phyloP scores from a whole-genome alignment of 169 alveolate genomes.

The Toxoplasma gondii region DNA sequence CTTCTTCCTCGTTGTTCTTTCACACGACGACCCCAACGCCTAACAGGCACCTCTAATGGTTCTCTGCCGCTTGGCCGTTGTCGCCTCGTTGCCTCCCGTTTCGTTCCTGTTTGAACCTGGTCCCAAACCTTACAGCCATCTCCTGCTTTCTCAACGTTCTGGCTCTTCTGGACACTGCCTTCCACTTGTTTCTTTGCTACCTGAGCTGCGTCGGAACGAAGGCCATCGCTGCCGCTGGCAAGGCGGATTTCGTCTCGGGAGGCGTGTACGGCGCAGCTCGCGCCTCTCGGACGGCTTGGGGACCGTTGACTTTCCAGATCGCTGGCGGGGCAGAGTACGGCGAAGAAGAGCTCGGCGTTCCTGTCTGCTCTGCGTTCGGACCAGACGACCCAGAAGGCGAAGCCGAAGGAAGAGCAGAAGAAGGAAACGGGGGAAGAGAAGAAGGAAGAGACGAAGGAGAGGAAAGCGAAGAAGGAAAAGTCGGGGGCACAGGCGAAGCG shows the following conservation, averaged over 20 bases:
- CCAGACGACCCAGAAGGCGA: background rate
- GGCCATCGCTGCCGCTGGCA: background rate
- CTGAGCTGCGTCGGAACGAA: constrained; percentile 28
- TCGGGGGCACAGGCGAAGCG: background rate
- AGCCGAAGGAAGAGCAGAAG: background rate
- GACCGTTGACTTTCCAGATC: background rate
- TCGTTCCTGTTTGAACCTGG: too few relatives aligned
- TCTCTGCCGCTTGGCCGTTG: too few relatives aligned
- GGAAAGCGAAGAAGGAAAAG: background rate
- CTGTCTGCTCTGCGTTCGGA: background rate
- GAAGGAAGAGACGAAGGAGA: too few relatives aligned
- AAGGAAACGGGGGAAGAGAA: background rate
- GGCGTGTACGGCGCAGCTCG: constrained; percentile 3
- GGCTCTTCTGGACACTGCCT: too few relatives aligned
- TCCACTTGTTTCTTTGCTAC: too few relatives aligned
- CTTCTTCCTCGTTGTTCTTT: too few relatives aligned
- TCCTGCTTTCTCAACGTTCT: background rate
- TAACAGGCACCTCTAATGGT: too few relatives aligned
- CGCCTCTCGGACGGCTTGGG: background rate
- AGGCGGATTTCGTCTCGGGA: background rate
- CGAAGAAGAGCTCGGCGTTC: background rate
- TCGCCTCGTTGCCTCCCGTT: too few relatives aligned
- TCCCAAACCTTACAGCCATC: too few relatives aligned
- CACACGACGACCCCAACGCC: too few relatives aligned
- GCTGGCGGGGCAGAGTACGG: background rate